Evolutionary conservation across 805 yeast species (phyloP).

Genomic region (Schwanniomyces sp.): DNA sequence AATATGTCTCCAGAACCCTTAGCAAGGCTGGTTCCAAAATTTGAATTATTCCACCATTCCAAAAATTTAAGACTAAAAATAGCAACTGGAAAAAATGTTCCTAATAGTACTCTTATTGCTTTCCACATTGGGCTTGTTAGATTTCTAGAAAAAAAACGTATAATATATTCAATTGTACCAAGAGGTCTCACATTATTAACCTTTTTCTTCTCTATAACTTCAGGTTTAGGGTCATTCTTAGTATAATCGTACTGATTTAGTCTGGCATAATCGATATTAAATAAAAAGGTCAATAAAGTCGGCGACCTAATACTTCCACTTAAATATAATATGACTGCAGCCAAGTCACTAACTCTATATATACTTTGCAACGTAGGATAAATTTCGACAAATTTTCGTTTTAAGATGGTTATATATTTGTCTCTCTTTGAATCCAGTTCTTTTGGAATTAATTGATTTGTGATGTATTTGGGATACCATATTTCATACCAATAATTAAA

Average conservation of each 20-base stretch:
- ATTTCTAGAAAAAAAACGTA: constrained; percentile 19
- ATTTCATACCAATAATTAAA: constrained; percentile 62
- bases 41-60: constrained; percentile 91
- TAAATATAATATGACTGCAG: constrained; percentile 62
- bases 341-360: constrained; percentile 49
- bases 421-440: constrained; percentile 22
- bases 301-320: constrained; percentile 68
- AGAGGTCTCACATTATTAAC: constrained; percentile 41
- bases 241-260: constrained; percentile 52
- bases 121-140: constrained; percentile 29
- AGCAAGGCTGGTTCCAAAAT: constrained; percentile 59
- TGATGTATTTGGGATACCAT: constrained; percentile 57
- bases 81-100: constrained; percentile 72
- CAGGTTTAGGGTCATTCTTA: constrained; percentile 23
- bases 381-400: constrained; percentile 47
- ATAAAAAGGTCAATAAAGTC: constrained; percentile 56
- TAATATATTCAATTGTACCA: constrained; percentile 34
- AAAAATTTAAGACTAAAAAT: constrained; percentile 78
- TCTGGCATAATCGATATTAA: constrained; percentile 66
- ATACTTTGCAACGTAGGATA: constrained; percentile 61
- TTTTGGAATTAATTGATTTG: constrained; percentile 40
- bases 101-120: constrained; percentile 32
- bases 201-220: constrained; percentile 7
- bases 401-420: constrained; percentile 24
- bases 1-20: constrained; percentile 46